Conservation (phyloP, 805 yeast genomes). For the Naumovozyma castellii region DNA sequence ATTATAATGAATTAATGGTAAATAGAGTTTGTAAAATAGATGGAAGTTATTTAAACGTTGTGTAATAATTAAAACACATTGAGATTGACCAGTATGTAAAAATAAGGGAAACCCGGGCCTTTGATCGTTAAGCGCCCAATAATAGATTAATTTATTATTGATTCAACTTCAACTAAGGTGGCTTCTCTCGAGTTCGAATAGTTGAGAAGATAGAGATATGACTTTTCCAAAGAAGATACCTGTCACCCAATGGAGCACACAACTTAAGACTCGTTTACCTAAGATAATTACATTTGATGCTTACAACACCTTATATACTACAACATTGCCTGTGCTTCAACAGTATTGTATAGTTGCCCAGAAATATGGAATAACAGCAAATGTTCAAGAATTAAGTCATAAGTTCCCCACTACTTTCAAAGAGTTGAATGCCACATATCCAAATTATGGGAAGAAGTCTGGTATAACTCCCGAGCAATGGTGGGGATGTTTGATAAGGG, state of each 20-base stretch:
- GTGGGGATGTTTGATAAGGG: conserved; percentile 48
- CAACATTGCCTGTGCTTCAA: conserved; percentile 42
- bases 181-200: too few relatives aligned
- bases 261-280: conserved; percentile 26
- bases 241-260: conserved; percentile 6
- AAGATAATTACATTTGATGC: conserved; percentile 55
- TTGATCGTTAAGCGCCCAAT: too few relatives aligned
- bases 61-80: too few relatives aligned
- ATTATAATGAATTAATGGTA: neutral
- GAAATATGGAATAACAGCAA: conserved; percentile 34
- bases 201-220: too few relatives aligned
- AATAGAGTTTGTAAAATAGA: neutral
- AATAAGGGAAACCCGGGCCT: too few relatives aligned
- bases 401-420: conserved; percentile 30
- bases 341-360: conserved; percentile 44
- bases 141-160: too few relatives aligned
- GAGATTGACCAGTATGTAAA: too few relatives aligned
- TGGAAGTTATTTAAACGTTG: too few relatives aligned
- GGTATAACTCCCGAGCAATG: conserved; percentile 35
- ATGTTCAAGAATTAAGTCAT: conserved; percentile 18
- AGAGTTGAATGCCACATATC: conserved; percentile 33
- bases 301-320: conserved; percentile 55
- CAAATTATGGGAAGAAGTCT: conserved; percentile 51
- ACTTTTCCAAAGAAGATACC: conserved; percentile 13
- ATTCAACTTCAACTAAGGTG: too few relatives aligned